Conservation (phyloP, 306 rosid genomes). For the Medicago ruthenica region DNA sequence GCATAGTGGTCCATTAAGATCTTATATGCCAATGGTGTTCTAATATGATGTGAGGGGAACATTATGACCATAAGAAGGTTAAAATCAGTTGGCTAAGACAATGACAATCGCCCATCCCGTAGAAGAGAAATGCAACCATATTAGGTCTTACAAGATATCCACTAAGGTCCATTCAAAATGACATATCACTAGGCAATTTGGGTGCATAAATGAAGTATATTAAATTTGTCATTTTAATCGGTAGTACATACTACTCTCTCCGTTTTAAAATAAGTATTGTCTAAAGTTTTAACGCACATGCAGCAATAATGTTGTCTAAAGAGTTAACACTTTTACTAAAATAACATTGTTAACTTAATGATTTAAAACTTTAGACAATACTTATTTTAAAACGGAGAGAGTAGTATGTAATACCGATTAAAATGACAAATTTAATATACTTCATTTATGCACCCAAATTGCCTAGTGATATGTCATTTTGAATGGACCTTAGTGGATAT, state of each 20-base stretch:
- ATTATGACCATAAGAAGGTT: neutral
- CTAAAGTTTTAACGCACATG: too few species aligned
- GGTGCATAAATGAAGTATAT: neutral
- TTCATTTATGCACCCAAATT: neutral
- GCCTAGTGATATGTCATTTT: slow-evolving; percentile 19
- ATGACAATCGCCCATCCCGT: slow-evolving; percentile 35
- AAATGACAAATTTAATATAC: too few species aligned
- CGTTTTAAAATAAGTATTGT: too few species aligned
- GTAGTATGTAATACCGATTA: too few species aligned
- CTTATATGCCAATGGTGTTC: slow-evolving; percentile 31
- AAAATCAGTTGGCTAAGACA: slow-evolving; percentile 5
- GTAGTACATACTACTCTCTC: too few species aligned
- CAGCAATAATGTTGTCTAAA: too few species aligned
- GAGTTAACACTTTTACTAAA: too few species aligned
- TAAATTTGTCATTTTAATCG: too few species aligned
- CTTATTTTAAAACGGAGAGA: too few species aligned
- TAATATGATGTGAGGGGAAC: slow-evolving; percentile 19
- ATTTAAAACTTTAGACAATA: too few species aligned
- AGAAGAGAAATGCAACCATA: slow-evolving; percentile 40
- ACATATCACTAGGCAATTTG: slow-evolving; percentile 17
- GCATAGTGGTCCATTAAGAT: slow-evolving; percentile 32
- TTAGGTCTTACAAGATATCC: slow-evolving; percentile 33
- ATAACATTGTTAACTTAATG: too few species aligned
- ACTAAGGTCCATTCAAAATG: slow-evolving; percentile 27
- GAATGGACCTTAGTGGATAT: slow-evolving; percentile 39